phyloP scores from a whole-genome alignment of 2,329 filamentous ascomycete genomes.

The Pseudocercospora fuligena region DNA sequence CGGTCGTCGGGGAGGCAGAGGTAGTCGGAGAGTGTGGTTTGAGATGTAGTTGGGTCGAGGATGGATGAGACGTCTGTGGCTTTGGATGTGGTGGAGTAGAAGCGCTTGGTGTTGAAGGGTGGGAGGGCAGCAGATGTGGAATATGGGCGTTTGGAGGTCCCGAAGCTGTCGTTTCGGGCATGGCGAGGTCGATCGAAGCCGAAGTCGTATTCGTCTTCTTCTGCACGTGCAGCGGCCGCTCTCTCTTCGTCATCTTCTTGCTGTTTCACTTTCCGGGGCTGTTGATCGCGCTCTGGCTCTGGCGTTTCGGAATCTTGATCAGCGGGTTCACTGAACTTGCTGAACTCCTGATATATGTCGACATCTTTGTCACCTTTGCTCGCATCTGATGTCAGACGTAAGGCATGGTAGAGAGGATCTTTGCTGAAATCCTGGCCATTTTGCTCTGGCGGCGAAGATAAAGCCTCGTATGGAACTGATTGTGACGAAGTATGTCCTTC shows the following conservation, averaged over 20 bases:
- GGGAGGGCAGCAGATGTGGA: constrained; percentile 13
- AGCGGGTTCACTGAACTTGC: background rate
- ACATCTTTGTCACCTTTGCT: constrained; percentile 12
- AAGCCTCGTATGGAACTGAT: background rate
- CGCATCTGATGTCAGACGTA: constrained; percentile 12
- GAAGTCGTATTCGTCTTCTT: constrained; percentile 25
- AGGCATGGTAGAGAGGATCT: constrained; percentile 15
- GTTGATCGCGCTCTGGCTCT: background rate
- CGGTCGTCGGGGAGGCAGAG: constrained; percentile 26
- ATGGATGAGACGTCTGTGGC: constrained; percentile 9
- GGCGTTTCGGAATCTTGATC: background rate
- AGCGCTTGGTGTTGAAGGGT: background rate
- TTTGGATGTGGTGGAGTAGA: constrained; percentile 13
- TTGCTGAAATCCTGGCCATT: background rate
- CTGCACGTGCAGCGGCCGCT: background rate
- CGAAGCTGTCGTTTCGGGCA: background rate
- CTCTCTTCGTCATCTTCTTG: background rate
- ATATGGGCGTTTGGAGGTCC: constrained; percentile 16
- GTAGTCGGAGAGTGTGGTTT: constrained; percentile 34
- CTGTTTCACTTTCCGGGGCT: background rate
- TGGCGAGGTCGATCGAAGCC: constrained; percentile 13
- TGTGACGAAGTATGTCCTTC: constrained; percentile 1
- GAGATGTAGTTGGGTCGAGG: constrained; percentile 23
- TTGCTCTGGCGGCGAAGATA: background rate
- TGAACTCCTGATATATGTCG: constrained; percentile 9